phyloP scores from a whole-genome alignment of 805 yeast species.

The Starmerella stigmatis region DNA sequence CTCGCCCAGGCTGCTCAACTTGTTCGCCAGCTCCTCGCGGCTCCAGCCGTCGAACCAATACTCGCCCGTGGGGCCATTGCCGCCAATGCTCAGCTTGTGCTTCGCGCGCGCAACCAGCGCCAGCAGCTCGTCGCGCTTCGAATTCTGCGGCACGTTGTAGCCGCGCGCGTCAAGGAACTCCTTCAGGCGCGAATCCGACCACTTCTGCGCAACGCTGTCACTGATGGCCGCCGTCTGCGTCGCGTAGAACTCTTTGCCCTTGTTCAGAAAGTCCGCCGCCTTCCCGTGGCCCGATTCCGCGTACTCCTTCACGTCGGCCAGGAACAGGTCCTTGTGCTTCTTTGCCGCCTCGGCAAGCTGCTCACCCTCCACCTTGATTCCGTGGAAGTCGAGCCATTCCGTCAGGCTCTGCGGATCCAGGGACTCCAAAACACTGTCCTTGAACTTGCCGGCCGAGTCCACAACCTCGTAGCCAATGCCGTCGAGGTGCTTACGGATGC shows the following conservation, averaged over 20 bases:
- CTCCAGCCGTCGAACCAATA: conserved; percentile 49
- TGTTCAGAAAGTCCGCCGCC: conserved; percentile 15
- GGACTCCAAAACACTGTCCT: conserved; percentile 32
- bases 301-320: conserved; percentile 24
- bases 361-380: conserved; percentile 24
- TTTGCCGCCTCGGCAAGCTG: conserved; percentile 26
- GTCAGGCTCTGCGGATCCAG: conserved; percentile 37
- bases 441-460: conserved; percentile 32
- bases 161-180: conserved; percentile 33
- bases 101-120: conserved; percentile 34
- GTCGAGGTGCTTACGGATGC: conserved; percentile 28
- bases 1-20: conserved; percentile 40
- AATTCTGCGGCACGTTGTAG: conserved; percentile 26
- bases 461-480: conserved; percentile 30
- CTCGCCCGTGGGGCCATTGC: conserved; percentile 39
- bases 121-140: conserved; percentile 34
- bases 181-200: conserved; percentile 31
- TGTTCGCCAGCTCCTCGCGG: conserved; percentile 37
- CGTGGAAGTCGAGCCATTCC: conserved; percentile 37
- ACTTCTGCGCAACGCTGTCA: conserved; percentile 14
- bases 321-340: conserved; percentile 29
- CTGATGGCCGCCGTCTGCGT: conserved; percentile 4
- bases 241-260: conserved; percentile 23
- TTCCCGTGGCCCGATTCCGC: conserved; percentile 17
- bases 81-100: conserved; percentile 32